Conservation (phyloP, 495 filamentous ascomycete genomes). For the Neurospora pannonica region DNA sequence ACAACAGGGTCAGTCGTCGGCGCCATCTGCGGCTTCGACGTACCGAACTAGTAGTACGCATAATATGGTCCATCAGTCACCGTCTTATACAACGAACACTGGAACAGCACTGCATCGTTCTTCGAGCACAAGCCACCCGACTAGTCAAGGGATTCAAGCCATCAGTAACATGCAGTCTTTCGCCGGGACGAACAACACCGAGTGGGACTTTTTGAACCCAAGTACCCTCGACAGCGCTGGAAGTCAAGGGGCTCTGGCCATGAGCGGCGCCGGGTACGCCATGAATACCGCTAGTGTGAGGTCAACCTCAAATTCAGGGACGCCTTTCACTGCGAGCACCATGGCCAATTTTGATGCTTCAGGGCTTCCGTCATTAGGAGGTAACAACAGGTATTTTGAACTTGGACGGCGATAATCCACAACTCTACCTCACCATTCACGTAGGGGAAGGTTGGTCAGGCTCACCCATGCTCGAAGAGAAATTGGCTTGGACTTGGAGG, state of each 20-base stretch:
- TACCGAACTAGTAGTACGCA: slow-evolving; percentile 27
- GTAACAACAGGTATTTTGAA: slow-evolving; percentile 15
- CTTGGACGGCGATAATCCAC: slow-evolving; percentile 9
- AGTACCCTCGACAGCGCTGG: slow-evolving; percentile 25
- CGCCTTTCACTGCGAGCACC: slow-evolving; percentile 9
- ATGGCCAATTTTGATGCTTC: slow-evolving; percentile 20
- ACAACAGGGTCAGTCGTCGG: slow-evolving; percentile 29
- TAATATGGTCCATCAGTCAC: slow-evolving; percentile 26
- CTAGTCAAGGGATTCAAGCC: slow-evolving; percentile 16
- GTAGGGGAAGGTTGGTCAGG: not conserved
- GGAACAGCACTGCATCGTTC: slow-evolving; percentile 14
- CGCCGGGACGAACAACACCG: slow-evolving; percentile 10
- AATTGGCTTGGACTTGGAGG: not conserved
- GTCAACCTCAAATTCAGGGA: slow-evolving; percentile 6
- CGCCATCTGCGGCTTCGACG: slow-evolving; percentile 22
- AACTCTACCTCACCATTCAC: not conserved
- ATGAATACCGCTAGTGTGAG: slow-evolving; percentile 10
- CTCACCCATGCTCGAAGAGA: not conserved
- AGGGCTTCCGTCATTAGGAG: slow-evolving; percentile 2
- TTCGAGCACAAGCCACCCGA: slow-evolving; percentile 11
- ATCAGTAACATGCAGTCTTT: slow-evolving; percentile 16
- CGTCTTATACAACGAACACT: slow-evolving; percentile 20
- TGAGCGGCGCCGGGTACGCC: slow-evolving; percentile 14
- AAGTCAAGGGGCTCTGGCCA: slow-evolving; percentile 14
- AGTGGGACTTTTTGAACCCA: slow-evolving; percentile 31